Evolutionary conservation across 2,329 filamentous ascomycete genomes (phyloP).

Genomic region (Cladosporium halotolerans): DNA sequence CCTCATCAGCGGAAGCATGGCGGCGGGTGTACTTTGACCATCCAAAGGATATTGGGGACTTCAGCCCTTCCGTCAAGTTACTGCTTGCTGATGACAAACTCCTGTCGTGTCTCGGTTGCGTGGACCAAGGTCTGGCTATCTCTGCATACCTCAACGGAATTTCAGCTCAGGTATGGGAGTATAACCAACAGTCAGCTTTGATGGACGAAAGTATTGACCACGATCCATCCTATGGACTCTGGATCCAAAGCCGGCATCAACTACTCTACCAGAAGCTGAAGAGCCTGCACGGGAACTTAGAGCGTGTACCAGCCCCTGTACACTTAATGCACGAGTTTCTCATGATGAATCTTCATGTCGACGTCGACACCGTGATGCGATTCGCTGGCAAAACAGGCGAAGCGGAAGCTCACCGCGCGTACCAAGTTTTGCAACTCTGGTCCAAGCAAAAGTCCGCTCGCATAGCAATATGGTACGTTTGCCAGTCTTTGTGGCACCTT

Average conservation of each 20-base stretch:
- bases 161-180: slow-evolving; percentile 18
- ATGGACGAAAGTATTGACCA: slow-evolving; percentile 1
- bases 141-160: slow-evolving; percentile 14
- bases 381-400: slow-evolving; percentile 20
- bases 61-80: slow-evolving; percentile 11
- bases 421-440: slow-evolving; percentile 16
- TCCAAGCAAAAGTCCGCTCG: slow-evolving; percentile 15
- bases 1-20: slow-evolving; percentile 16
- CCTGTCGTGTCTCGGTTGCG: slow-evolving; percentile 10
- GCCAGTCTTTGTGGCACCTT: not conserved
- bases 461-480: slow-evolving; percentile 14
- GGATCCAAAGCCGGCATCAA: slow-evolving; percentile 18
- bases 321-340: slow-evolving; percentile 14
- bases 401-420: slow-evolving; percentile 18
- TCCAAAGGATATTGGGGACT: not conserved
- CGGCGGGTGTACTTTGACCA: slow-evolving; percentile 5
- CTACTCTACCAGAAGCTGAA: slow-evolving; percentile 13
- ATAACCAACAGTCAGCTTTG: slow-evolving; percentile 16
- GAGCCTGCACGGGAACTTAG: not conserved
- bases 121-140: slow-evolving; percentile 13
- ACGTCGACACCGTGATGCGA: slow-evolving; percentile 15
- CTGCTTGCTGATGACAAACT: slow-evolving; percentile 10
- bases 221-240: slow-evolving; percentile 16
- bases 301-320: slow-evolving; percentile 8
- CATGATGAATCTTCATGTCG: slow-evolving; percentile 17